A percentile compares a stretch with the other conserved stretches of the same genome.
phyloP scores from a whole-genome alignment of 2,329 filamentous ascomycete genomes.

The Diaporthe australafricana region DNA sequence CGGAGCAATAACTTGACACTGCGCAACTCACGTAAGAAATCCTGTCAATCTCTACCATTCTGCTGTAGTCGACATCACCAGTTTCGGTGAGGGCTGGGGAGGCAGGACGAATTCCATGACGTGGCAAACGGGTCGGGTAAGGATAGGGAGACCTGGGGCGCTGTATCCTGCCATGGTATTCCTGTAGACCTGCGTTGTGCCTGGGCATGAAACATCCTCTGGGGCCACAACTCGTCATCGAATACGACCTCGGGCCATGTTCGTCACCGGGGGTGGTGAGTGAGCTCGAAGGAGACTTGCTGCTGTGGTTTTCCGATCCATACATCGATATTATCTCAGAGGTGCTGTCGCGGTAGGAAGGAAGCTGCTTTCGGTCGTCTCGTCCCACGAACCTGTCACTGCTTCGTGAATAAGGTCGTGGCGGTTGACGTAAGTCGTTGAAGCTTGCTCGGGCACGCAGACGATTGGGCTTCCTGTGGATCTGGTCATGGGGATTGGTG shows the following conservation, averaged over 20 bases:
- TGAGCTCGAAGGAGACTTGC: slow-evolving; percentile 54
- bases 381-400: slow-evolving; percentile 47
- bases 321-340: slow-evolving; percentile 70
- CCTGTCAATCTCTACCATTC: slow-evolving; percentile 63
- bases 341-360: slow-evolving; percentile 62
- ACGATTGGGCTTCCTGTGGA: slow-evolving; percentile 45
- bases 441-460: slow-evolving; percentile 46
- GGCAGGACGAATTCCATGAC: slow-evolving; percentile 61
- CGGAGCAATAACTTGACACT: neutral
- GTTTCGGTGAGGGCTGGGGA: slow-evolving; percentile 63
- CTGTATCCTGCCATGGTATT: slow-evolving; percentile 22
- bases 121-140: slow-evolving; percentile 67
- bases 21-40: slow-evolving; percentile 56
- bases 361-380: slow-evolving; percentile 58
- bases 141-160: slow-evolving; percentile 70
- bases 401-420: slow-evolving; percentile 46
- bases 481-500: slow-evolving; percentile 53
- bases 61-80: slow-evolving; percentile 60
- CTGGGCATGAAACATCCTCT: slow-evolving; percentile 24
- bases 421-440: slow-evolving; percentile 44
- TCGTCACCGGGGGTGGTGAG: slow-evolving; percentile 58
- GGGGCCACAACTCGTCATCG: slow-evolving; percentile 64
- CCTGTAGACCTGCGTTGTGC: slow-evolving; percentile 44
- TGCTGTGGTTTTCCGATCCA: slow-evolving; percentile 57
- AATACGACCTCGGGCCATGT: slow-evolving; percentile 61